Base-by-base conservation (phyloP, 176 grass and related monocot species). In the Aechmea fasciata region DNA sequence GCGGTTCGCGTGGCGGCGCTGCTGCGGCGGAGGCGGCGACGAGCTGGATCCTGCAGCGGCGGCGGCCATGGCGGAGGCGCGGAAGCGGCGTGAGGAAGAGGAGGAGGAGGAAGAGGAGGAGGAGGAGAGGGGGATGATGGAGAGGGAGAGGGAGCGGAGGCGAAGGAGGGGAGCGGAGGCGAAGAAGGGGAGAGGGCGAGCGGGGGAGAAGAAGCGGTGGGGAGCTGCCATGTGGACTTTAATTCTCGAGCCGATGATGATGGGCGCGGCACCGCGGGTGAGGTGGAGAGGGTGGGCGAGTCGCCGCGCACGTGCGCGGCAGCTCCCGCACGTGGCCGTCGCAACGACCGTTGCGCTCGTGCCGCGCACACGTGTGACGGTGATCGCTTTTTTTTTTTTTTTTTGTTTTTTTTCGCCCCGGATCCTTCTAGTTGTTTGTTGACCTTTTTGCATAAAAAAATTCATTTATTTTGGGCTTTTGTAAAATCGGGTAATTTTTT, bases 1-100 rank as follows among this genome's bases (percentile, higher is more conserved):
- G 75, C 93, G 88, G 79, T 96, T 96, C 1, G 83, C 67, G 73
- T 74, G 80, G 11, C 78, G 71, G 41, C 48, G 71, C 49, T 12
- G 80, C 79, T 52, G 76, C 57, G 17, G 17, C 67, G 6, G 55
- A 25, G 25, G 68, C 11, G n/a, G 88, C 0, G 83, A 86, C 28
- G 33, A 41, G 33, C 33, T 41, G 33, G 33, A 41, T 41, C 33
- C 33, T 41, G 69, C 63, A 2, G 51, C 23, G 22, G 69, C 0
- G 81, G 78, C 80, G 52, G 71, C 52, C 71, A 75, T 75, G 61
- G 66, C 10, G 20, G 72, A 68, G 50, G 64, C 76, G 50, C 52
- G 66, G 59, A 85, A 2, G 28, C 5, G 11, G 33, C 29, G 68
- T 2, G 50, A 20, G 49, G 48, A 19, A 3, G 49, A 14, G 19